Conservation (phyloP, 2,329 filamentous ascomycete genomes). For the Colletotrichum neosansevieriae region DNA sequence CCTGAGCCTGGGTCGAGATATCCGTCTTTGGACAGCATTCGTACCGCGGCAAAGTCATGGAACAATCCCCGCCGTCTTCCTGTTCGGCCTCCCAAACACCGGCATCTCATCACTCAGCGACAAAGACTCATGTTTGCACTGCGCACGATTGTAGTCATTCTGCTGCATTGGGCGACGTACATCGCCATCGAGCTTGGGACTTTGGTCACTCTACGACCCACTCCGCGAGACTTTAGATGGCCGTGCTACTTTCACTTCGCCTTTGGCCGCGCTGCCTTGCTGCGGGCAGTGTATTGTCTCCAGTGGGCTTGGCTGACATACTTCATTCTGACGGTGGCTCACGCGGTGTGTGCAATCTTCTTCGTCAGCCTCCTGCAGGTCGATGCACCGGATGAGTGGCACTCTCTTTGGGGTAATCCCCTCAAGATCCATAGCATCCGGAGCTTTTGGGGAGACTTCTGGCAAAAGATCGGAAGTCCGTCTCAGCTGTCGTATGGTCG, state of each 20-base stretch:
- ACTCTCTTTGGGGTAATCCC: neutral
- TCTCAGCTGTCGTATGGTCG: neutral
- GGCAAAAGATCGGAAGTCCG: neutral
- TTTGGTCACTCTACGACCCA: neutral
- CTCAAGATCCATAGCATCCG: neutral
- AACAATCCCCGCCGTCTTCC: neutral
- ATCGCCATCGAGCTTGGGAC: neutral
- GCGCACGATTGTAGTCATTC: neutral
- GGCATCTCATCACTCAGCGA: neutral
- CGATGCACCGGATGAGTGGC: neutral
- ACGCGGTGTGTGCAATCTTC: neutral
- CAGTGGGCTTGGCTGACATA: conserved; percentile 8
- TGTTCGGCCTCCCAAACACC: neutral
- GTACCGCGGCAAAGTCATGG: neutral
- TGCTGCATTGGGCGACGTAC: neutral
- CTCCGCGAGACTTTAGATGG: neutral
- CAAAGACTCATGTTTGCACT: neutral
- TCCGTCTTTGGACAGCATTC: neutral
- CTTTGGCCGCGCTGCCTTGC: neutral
- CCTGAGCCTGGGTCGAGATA: neutral
- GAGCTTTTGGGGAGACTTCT: neutral
- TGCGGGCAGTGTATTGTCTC: neutral
- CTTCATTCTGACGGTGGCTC: neutral
- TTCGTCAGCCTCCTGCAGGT: neutral
- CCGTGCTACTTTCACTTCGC: neutral